These are phyloP conservation scores for Rhodomyrtus tomentosa DNA, from an alignment of 345 rosid genomes.

Conservation along the genomic window DNA sequence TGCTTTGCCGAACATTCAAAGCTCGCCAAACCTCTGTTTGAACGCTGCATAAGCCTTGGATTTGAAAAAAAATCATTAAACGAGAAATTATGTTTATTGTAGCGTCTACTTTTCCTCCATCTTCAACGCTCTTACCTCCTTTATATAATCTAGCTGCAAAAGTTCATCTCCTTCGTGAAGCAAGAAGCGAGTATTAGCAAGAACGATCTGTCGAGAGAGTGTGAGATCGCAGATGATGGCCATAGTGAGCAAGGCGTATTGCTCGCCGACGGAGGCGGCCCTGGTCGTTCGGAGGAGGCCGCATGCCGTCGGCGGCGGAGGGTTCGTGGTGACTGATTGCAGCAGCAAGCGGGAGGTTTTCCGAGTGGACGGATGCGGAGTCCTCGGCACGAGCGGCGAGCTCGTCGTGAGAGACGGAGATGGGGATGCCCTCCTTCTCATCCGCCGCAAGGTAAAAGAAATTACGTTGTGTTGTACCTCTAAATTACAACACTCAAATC, in stretches of 20 bases:
- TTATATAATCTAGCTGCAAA: neutral
- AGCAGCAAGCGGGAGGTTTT: slow-evolving; percentile 35
- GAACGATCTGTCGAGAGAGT: neutral
- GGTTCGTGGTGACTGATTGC: slow-evolving; percentile 73
- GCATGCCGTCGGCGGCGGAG: slow-evolving; percentile 61
- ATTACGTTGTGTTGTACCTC: too few relatives aligned
- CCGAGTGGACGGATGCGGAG: slow-evolving; percentile 77
- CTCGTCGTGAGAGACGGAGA: slow-evolving; percentile 36
- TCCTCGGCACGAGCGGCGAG: slow-evolving; percentile 53
- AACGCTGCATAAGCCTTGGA: neutral
- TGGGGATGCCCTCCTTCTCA: slow-evolving; percentile 55
- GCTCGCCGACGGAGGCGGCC: slow-evolving; percentile 38
- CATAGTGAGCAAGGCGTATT: slow-evolving; percentile 58
- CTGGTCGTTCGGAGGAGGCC: slow-evolving; percentile 73
- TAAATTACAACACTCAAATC: too few relatives aligned
- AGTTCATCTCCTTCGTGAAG: neutral
- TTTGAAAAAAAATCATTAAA: neutral
- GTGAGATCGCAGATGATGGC: neutral
- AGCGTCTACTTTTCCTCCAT: neutral
- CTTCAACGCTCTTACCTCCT: neutral
- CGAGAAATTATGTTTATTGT: neutral
- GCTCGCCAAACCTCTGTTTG: neutral
- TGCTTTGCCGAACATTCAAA: neutral
- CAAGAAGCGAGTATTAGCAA: neutral
- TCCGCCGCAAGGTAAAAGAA: slow-evolving; percentile 53